phyloP scores from a whole-genome alignment of 345 rosid species.

The Kandelia obovata region DNA sequence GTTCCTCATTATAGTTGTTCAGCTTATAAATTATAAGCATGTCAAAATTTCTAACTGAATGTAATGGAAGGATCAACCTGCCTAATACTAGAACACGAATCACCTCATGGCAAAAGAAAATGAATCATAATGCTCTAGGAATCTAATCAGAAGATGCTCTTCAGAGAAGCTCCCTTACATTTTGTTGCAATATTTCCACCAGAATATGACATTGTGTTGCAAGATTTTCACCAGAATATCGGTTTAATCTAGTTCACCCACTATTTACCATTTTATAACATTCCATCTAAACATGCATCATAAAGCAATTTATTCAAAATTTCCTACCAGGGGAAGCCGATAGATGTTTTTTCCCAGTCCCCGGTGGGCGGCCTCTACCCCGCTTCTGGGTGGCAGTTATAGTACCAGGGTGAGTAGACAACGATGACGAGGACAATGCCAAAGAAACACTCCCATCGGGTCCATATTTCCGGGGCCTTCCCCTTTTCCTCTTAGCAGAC shows the following conservation, averaged over 20 bases:
- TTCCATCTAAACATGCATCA: not conserved
- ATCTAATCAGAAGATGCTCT: not conserved
- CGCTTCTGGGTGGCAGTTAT: constrained; percentile 64
- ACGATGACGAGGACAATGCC: constrained; percentile 68
- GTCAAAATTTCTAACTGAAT: too few relatives aligned
- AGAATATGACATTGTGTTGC: not conserved
- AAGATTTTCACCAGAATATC: not conserved
- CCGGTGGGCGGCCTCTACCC: constrained; percentile 91
- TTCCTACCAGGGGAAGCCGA: constrained; percentile 59
- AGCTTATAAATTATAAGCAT: too few relatives aligned
- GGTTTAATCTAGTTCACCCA: not conserved
- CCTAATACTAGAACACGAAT: not conserved
- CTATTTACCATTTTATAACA: not conserved
- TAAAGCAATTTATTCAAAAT: constrained; percentile 5
- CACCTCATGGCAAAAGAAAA: not conserved
- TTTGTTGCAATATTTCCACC: not conserved
- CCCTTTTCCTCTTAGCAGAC: constrained; percentile 73
- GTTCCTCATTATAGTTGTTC: too few relatives aligned
- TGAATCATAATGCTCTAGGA: not conserved
- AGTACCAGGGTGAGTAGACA: constrained; percentile 52
- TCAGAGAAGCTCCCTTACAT: not conserved
- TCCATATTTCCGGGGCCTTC: constrained; percentile 88
- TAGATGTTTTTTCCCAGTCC: constrained; percentile 77
- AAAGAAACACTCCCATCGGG: constrained; percentile 69
- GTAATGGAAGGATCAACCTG: not conserved